Conservation (phyloP, 1,139 yeast species). For the Sugiyamaella castrensis region DNA sequence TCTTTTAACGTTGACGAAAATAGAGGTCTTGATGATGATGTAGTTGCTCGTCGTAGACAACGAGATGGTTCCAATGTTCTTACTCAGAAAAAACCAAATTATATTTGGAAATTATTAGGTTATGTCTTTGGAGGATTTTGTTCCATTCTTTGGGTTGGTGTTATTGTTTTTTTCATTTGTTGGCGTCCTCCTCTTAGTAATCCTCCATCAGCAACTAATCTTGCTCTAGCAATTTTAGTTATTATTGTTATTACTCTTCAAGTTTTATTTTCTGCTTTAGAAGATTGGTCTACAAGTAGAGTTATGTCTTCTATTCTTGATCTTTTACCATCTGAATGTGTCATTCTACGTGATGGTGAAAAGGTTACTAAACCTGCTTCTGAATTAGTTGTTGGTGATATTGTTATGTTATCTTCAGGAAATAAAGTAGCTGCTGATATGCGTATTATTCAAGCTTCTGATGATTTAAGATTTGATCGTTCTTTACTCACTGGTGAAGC, state of each 20-base stretch:
- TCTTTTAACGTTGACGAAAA: conserved; percentile 27
- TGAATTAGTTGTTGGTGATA: conserved; percentile 52
- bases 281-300: conserved; percentile 49
- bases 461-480: conserved; percentile 50
- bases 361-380: conserved; percentile 39
- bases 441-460: conserved; percentile 39
- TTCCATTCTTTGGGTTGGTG: conserved; percentile 44
- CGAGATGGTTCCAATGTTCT: conserved; percentile 43
- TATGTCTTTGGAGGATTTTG: conserved; percentile 56
- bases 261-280: conserved; percentile 49
- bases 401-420: conserved; percentile 46
- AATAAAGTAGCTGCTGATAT: conserved; percentile 53
- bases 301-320: conserved; percentile 51
- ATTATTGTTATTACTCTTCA: conserved; percentile 47
- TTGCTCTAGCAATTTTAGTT: conserved; percentile 47
- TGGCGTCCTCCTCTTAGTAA: conserved; percentile 52
- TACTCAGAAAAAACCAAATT: conserved; percentile 39
- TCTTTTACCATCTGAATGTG: conserved; percentile 46
- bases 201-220: conserved; percentile 49
- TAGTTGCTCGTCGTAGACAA: conserved; percentile 30
- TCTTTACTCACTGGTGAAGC: conserved; percentile 56
- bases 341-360: conserved; percentile 46
- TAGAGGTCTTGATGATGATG: conserved; percentile 33
- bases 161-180: conserved; percentile 46
- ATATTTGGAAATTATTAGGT: conserved; percentile 38